Percentiles rank a stretch among this genome's conserved stretches.
Evolutionary conservation across 2,329 filamentous ascomycete genomes (phyloP).

Genomic region (Geosmithia morbida): DNA sequence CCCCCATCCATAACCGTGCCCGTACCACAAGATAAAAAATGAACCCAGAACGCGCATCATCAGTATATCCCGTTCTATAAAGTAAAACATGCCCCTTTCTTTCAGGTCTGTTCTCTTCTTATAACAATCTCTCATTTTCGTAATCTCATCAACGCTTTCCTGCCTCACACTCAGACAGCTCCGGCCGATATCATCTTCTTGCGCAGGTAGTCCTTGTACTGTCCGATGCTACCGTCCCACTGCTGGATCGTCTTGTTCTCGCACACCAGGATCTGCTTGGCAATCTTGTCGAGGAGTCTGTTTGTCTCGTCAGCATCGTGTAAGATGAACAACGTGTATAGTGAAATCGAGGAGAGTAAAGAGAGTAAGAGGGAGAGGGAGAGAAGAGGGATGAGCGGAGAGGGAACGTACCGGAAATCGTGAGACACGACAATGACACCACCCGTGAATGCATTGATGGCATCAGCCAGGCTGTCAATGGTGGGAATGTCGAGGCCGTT

Average conservation of each 20-base stretch:
- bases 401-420: constrained; percentile 86
- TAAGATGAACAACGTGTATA: not conserved
- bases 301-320: not conserved
- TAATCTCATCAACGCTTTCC: not conserved
- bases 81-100: not conserved
- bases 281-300: constrained; percentile 96
- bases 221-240: constrained; percentile 81
- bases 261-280: constrained; percentile 98
- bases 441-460: constrained; percentile 90
- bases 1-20: no score
- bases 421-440: constrained; percentile 97
- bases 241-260: constrained; percentile 88
- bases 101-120: not conserved
- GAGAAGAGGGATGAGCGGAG: constrained; percentile 3
- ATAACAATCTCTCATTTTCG: constrained; percentile 1
- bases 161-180: constrained; percentile 52
- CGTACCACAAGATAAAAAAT: not conserved
- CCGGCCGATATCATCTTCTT: constrained; percentile 95
- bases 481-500: constrained; percentile 99
- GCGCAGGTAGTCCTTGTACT: constrained; percentile 96
- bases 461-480: constrained; percentile 92
- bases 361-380: constrained; percentile 3
- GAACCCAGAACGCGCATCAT: no score
- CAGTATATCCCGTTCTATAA: not conserved
- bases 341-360: constrained; percentile 1